A percentile compares a stretch with the other conserved stretches of the same genome.
Conservation (phyloP, 768 basidiomycete species). For the Chlorophyllum brunneum region DNA sequence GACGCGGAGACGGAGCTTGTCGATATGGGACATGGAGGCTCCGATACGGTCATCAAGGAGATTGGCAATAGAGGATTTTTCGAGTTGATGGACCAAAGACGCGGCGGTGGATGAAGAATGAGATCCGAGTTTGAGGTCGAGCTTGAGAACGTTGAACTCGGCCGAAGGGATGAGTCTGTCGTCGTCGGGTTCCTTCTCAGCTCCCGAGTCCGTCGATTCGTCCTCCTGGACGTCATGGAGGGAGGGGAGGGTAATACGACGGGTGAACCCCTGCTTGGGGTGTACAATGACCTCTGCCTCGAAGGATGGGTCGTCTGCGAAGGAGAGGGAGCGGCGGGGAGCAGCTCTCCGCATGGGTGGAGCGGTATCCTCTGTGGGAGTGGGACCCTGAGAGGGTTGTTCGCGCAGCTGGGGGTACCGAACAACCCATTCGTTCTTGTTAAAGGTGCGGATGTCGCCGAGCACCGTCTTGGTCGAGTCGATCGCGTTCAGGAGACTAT, state of each 20-base stretch:
- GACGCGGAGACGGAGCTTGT: slow-evolving; percentile 81
- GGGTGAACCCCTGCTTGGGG: slow-evolving; percentile 43
- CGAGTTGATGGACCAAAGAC: slow-evolving; percentile 84
- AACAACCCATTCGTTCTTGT: slow-evolving; percentile 83
- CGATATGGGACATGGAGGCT: slow-evolving; percentile 71
- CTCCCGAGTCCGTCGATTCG: slow-evolving; percentile 23
- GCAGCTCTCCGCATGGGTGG: slow-evolving; percentile 32
- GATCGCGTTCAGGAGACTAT: slow-evolving; percentile 74
- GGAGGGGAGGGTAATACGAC: slow-evolving; percentile 57
- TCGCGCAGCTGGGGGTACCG: slow-evolving; percentile 78
- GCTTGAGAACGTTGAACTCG: slow-evolving; percentile 84
- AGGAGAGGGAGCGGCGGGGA: slow-evolving; percentile 69
- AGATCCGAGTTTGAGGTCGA: slow-evolving; percentile 89
- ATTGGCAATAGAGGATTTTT: slow-evolving; percentile 89
- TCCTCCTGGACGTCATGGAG: slow-evolving; percentile 44
- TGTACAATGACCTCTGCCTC: slow-evolving; percentile 64
- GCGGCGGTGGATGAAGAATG: slow-evolving; percentile 60
- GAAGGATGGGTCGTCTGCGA: slow-evolving; percentile 75
- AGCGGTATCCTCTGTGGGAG: slow-evolving; percentile 20
- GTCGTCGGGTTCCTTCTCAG: slow-evolving; percentile 25
- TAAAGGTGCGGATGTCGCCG: slow-evolving; percentile 71
- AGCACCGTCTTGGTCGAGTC: slow-evolving; percentile 68
- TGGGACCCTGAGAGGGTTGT: too few species aligned
- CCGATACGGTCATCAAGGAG: slow-evolving; percentile 84
- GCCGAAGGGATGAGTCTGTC: slow-evolving; percentile 40